Evolutionary conservation across 805 yeast genomes (phyloP).

Genomic region (Debaryomyces prosopidis): DNA sequence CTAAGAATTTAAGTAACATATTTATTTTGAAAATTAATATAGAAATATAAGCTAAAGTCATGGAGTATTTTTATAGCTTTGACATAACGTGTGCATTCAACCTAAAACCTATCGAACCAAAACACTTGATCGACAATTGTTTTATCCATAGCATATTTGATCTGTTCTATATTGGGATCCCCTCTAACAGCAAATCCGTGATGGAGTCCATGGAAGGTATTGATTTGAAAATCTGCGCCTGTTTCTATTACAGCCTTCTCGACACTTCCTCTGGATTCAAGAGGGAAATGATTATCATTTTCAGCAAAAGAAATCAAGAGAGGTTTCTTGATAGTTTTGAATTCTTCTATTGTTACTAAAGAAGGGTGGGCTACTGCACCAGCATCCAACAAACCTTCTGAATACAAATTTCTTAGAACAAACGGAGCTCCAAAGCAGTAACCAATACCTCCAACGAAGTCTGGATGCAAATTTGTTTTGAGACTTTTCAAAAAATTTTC

Average conservation of each 20-base stretch:
- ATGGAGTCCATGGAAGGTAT: slow-evolving; percentile 58
- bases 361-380: slow-evolving; percentile 89
- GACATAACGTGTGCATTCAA: too few relatives aligned
- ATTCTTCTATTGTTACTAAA: slow-evolving; percentile 62
- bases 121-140: too few relatives aligned
- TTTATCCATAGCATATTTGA: too few relatives aligned
- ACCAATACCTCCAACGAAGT: slow-evolving; percentile 62
- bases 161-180: too few relatives aligned
- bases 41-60: too few relatives aligned
- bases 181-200: slow-evolving; percentile 88
- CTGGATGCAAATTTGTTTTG: slow-evolving; percentile 39
- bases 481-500: slow-evolving; percentile 47
- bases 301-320: slow-evolving; percentile 75
- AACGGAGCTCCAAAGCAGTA: slow-evolving; percentile 86
- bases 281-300: slow-evolving; percentile 60
- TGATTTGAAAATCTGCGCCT: slow-evolving; percentile 54
- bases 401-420: slow-evolving; percentile 51
- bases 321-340: slow-evolving; percentile 57
- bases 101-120: too few relatives aligned
- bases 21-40: too few relatives aligned
- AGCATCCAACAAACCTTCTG: slow-evolving; percentile 31
- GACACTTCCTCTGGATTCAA: slow-evolving; percentile 61
- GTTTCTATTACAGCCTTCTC: slow-evolving; percentile 60
- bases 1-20: too few relatives aligned
- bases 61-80: too few relatives aligned